Base-by-base conservation (phyloP, 306 rosid species). In the Dalbergia cultrata region DNA sequence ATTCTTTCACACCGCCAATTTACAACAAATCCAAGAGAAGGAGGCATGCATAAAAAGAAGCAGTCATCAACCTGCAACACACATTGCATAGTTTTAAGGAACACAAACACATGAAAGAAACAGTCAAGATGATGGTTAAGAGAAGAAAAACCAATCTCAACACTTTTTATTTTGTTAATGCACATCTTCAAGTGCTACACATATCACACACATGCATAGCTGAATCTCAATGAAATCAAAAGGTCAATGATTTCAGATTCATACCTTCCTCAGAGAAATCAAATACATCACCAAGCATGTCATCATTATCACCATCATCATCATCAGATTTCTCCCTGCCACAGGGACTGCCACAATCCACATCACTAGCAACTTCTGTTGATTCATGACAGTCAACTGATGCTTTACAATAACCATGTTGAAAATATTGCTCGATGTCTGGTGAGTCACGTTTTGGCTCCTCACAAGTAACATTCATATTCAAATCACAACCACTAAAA, bases 261-360 rank as follows among this genome's bases (percentile, higher is more conserved):
- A 31, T 82, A 31, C 97, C 98, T 94, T 94, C 96, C 85, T 90
- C 97, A 1, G 94, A 94, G 88, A 94, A 94, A 78, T 86, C 92
- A 88, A 94, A 94, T 67, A 94, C 86, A 74, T 88, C 92, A 72
- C 94, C 97, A 81, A 89, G 92, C 95, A 92, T 82, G 87, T 89
- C 94, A 79, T 88, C 97, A 66, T 54, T 21, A 6, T 79, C 76
- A 54, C 92, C 97, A 75, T 91, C 89, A 76, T 82, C 94, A 66
- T 92, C 97, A 82, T 92, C 96, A 41, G 83, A 80, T 83, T 94
- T 94, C 94, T 84, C 92, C 87, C 91, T 78, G 65, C 87, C 86
- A 81, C 86, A 75, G 53, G 90, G 91, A 81, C 89, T 80, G 72
- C 87, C 60, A 83, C 88, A 81, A 60, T 90, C 97, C 57, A 72